These are phyloP conservation scores for Colletotrichum orchidophilum DNA, from an alignment of 2,329 filamentous ascomycete species.

Conservation along the genomic window DNA sequence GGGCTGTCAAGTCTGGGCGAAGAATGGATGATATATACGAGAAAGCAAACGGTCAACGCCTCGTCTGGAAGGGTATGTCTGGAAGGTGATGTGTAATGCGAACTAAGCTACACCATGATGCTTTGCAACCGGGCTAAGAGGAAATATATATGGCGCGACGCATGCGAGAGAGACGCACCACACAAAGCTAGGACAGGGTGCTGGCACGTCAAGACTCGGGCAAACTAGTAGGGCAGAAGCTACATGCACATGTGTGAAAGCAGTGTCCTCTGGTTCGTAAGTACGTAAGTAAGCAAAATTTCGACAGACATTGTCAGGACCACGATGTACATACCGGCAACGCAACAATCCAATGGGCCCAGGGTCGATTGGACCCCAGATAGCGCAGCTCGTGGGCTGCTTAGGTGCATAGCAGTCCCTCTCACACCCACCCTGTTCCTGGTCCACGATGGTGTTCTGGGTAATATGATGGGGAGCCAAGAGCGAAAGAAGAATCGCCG, in stretches of 20 bases:
- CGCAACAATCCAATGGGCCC: constrained; percentile 14
- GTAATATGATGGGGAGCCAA: constrained; percentile 8
- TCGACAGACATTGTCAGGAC: constrained; percentile 10
- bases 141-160: constrained; percentile 32
- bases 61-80: constrained; percentile 2
- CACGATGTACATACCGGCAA: constrained; percentile 16
- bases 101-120: constrained; percentile 20
- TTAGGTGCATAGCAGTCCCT: constrained; percentile 23
- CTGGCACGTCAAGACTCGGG: constrained; percentile 2
- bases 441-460: constrained; percentile 20
- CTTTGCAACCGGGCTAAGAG: constrained; percentile 23
- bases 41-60: background rate
- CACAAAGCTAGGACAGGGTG: constrained; percentile 17
- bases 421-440: constrained; percentile 13
- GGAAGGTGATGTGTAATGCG: constrained; percentile 31
- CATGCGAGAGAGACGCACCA: constrained; percentile 10
- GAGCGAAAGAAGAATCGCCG: constrained; percentile 9
- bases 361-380: constrained; percentile 18
- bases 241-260: constrained; percentile 22
- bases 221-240: constrained; percentile 6
- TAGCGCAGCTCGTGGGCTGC: constrained; percentile 23
- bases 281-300: constrained; percentile 31
- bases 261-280: constrained; percentile 18
- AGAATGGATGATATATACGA: constrained; percentile 16
- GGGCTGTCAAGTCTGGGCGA: background rate